phyloP scores from a whole-genome alignment of 495 filamentous ascomycete genomes.

The Tuber aestivum region DNA sequence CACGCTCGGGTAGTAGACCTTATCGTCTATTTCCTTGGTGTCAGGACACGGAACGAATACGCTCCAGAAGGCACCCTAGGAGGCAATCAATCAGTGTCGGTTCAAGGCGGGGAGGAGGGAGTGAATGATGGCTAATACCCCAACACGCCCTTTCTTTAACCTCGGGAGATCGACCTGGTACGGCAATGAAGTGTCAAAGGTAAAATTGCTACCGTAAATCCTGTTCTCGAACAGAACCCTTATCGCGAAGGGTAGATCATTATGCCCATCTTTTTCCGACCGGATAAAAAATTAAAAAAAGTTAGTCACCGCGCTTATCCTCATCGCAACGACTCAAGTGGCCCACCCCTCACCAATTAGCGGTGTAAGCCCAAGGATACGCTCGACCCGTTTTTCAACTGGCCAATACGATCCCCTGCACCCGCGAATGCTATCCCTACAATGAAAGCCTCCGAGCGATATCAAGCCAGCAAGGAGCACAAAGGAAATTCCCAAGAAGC shows the following conservation, averaged over 20 bases:
- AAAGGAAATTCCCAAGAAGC: neutral
- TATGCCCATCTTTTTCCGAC: conserved; percentile 69
- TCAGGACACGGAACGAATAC: conserved; percentile 72
- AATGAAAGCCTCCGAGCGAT: neutral
- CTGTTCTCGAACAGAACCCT: conserved; percentile 64
- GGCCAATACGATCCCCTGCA: neutral
- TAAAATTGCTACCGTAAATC: conserved; percentile 71
- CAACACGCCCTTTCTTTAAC: conserved; percentile 49
- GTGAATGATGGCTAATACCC: conserved; percentile 34
- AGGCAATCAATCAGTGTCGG: neutral
- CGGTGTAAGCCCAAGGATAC: conserved; percentile 65
- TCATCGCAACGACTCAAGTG: conserved; percentile 9
- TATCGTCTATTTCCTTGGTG: conserved; percentile 61
- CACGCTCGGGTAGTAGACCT: conserved; percentile 57
- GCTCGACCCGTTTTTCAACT: conserved; percentile 61
- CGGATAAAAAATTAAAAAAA: conserved; percentile 12
- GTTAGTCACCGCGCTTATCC: neutral
- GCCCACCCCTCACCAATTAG: conserved; percentile 60
- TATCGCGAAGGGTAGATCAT: conserved; percentile 76
- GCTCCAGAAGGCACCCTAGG: conserved; percentile 77
- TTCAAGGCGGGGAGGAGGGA: neutral
- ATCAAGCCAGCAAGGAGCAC: neutral
- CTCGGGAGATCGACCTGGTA: conserved; percentile 77
- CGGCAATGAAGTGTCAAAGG: conserved; percentile 57
- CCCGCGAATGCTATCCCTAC: neutral